Conservation (phyloP, 1,284 basidiomycete genomes). For the Vanrija sp. region DNA sequence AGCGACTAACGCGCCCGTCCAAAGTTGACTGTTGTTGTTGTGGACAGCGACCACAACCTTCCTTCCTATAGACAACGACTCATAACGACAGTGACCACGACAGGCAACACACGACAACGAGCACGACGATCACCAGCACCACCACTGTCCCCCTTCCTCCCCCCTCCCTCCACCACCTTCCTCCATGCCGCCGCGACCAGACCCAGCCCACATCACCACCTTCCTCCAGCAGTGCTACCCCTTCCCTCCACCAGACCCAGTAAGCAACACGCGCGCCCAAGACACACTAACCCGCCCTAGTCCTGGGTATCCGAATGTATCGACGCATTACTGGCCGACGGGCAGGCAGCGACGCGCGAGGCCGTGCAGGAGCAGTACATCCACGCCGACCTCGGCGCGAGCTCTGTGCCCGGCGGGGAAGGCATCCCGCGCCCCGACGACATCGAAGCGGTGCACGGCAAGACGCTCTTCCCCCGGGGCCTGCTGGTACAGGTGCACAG, state of each 20-base stretch:
- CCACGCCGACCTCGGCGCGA: constrained; percentile 28
- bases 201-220: neutral
- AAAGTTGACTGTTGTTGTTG: no score
- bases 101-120: no score
- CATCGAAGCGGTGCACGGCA: constrained; percentile 11
- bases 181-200: no score
- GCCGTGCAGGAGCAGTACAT: constrained; percentile 36
- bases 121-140: no score
- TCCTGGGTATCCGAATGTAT: constrained; percentile 33
- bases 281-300: constrained; percentile 14
- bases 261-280: neutral
- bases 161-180: no score
- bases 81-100: no score
- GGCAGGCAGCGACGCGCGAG: constrained; percentile 14
- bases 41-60: no score
- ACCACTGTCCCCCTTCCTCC: neutral
- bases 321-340: constrained; percentile 22
- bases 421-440: constrained; percentile 12
- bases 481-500: constrained; percentile 38
- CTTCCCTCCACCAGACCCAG: constrained; percentile 13
- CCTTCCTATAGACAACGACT: no score
- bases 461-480: constrained; percentile 28
- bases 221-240: constrained; percentile 30
- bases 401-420: constrained; percentile 17
- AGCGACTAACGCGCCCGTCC: no score